Evolutionary conservation across 1,139 yeast species (phyloP), one percentile per base, ranked within the genome.

Genomic region (Protomyces macrosporus): DNA sequence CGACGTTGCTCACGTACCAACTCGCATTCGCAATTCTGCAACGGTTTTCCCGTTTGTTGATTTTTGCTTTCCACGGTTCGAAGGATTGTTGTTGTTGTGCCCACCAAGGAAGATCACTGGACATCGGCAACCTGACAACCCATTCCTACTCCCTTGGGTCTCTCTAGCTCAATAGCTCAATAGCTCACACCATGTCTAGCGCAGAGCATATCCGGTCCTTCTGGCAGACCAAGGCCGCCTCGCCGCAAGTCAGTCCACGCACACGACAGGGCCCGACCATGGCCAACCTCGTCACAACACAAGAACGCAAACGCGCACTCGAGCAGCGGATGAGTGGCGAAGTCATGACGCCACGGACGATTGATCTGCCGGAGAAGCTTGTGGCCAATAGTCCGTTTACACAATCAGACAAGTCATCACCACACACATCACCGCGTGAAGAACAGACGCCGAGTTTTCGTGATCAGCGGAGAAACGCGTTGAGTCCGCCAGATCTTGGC

Each of bases 181-280:
- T n/a, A 23, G 23, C 23, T n/a, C n/a, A 12, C 45, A 39, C 16
- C 5, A 58, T 58, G 62, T 40, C 52, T 42, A 56, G 52, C 34
- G 53, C 62, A 3, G 62, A 42, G 32, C 39, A 58, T 30, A 52
- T 58, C 35, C 51, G 62, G 12, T 58, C 62, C 6, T 58, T 58
- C 42, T 58, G 62, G 62, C 50, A 37, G 16, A 52, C 62, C 1
- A 58, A 58, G 39, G 54, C 39, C 51, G 50, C 30, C 36, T 39
- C 30, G 12, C 40, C 32, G 45, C 52, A 10, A 58, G 45, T 30
- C 12, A 14, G 16, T 10, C 62, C 45, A 14, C 40, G 54, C 9
- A n/a, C 48, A 39, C 51, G 40, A 14, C 56, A 58, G 32, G 48
- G 55, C 14, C 62, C 56, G 32, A 52, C 62, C 35, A 58, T 58